Base-by-base conservation (phyloP, 805 yeast species). In the Candida namnaoensis region DNA sequence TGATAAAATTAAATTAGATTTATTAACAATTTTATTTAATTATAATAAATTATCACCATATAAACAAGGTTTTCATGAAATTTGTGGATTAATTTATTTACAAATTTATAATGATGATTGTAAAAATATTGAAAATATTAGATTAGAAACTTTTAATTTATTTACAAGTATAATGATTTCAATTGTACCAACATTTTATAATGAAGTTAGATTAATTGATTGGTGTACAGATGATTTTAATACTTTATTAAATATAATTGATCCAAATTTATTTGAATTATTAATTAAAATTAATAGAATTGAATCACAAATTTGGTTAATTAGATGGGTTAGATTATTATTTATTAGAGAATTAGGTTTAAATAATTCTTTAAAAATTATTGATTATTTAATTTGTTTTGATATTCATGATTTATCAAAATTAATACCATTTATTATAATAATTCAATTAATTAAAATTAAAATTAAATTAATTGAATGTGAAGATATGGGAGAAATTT, bases 1-100 rank as follows among this genome's bases (percentile, higher is more conserved):
- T 1, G 27, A 23, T 1, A 5, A 9, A 30, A 42, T 45, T 11
- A 45, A 51, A 33, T 10, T 36, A 1, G 59, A 56, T 12, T 46
- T 56, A n/a, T 43, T 43, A 1, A 44, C 53, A 42, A 53, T 56
- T 14, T 34, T 56, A 8, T 56, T 46, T 46, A 56, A 52, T 35
- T 54, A 53, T 37, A 39, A 53, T 41, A 48, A 35, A 15, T 52
- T 50, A 38, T 47, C 54, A 0, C 49, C 57, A 1, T 69, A 69
- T 40, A 70, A 72, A 47, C 80, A 74, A 50, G 80, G 80, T 0
- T 61, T 68, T 43, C 80, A 74, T 53, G 80, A 74, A 50, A 65
- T 74, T 15, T 52, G 71, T 45, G 77, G 78, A 5, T 46, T 74
- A 41, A 56, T 74, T 5, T 73, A 68, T 50, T 52, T 68, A 32